Evolutionary conservation across 495 filamentous ascomycete genomes (phyloP).

Genomic region (Monascus purpureus): DNA sequence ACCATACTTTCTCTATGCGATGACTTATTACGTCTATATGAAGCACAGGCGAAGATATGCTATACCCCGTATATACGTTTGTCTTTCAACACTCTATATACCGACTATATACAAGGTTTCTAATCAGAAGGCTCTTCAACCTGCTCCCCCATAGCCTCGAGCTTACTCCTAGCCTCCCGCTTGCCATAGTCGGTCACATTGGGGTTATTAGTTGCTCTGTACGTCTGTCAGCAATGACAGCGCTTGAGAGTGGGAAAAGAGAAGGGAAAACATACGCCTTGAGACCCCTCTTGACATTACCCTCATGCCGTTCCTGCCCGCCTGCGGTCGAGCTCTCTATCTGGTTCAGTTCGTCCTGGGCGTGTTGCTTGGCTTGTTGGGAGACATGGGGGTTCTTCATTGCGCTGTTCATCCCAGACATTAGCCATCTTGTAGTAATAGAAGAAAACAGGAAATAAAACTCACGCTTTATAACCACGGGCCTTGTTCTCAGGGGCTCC

Average conservation of each 20-base stretch:
- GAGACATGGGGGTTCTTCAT: conserved; percentile 2
- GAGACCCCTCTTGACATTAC: conserved; percentile 7
- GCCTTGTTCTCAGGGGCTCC: conserved; percentile 7
- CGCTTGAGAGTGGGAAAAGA: background rate
- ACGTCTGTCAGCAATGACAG: too few relatives aligned
- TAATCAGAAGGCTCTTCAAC: conserved; percentile 3
- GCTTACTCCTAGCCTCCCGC: conserved; percentile 1
- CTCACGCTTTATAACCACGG: conserved; percentile 10
- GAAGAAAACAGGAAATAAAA: background rate
- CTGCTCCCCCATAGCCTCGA: conserved; percentile 3
- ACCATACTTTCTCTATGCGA: too few relatives aligned
- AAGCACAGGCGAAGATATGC: too few relatives aligned
- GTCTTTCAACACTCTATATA: too few relatives aligned
- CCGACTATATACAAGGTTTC: too few relatives aligned
- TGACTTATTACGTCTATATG: too few relatives aligned
- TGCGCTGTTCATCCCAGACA: background rate
- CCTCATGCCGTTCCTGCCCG: conserved; percentile 4
- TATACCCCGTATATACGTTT: too few relatives aligned
- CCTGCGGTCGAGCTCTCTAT: background rate
- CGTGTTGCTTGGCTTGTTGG: conserved; percentile 1
- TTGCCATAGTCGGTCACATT: conserved; percentile 4
- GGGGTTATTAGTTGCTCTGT: conserved; percentile 4
- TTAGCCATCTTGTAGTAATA: background rate
- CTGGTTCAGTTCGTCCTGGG: conserved; percentile 4
- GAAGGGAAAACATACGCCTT: conserved; percentile 6